Base-by-base conservation (phyloP, 2,329 filamentous ascomycete genomes). In the Colletotrichum sp. region DNA sequence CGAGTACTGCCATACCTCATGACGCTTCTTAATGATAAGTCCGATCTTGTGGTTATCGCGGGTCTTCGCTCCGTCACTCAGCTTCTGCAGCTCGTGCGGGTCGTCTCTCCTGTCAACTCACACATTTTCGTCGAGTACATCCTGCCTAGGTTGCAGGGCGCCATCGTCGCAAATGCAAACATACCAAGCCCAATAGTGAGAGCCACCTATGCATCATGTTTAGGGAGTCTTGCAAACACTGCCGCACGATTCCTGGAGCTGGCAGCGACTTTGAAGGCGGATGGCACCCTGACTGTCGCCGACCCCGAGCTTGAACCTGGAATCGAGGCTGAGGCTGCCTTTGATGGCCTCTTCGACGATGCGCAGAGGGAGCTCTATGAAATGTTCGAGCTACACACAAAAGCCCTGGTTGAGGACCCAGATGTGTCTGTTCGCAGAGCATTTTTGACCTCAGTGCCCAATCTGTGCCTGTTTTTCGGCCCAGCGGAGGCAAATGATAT, bases 401-500 rank as follows among this genome's bases (percentile, higher is more conserved):
- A 98, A 83, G 92, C 94, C 18, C 90, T 99, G 12, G 92, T 99
- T 26, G 98, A 97, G 65, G 98, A 99, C 80, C 88, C 90, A 0
- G 95, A 99, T 81, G 91, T 95, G 7, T 93, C 95, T 44, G 98
- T 99, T 26, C 94, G 96, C 60, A 91, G 97, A 76, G 96, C 97
- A 2, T 98, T 99, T 81, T 87, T 99, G 60, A 94, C 94, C 10
- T 99, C 97, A 9, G 96, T 99, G 0, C 94, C 96, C 0, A 95
- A 96, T 77, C 89, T 99, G 2, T 99, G 97, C 82, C 92, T 98
- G 79, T 99, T 99, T 84, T 99, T 99, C 79, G 96, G 95, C 5
- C 96, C 95, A 76, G 91, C 93, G n/a, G 94, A 96, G 81, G 94
- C 96, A 2, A 98, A 98, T 83, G 97, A 99, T 82, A 95, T 99